Evolutionary conservation across 768 basidiomycete species (phyloP).

Genomic region (Leucocoprinus birnbaumii): DNA sequence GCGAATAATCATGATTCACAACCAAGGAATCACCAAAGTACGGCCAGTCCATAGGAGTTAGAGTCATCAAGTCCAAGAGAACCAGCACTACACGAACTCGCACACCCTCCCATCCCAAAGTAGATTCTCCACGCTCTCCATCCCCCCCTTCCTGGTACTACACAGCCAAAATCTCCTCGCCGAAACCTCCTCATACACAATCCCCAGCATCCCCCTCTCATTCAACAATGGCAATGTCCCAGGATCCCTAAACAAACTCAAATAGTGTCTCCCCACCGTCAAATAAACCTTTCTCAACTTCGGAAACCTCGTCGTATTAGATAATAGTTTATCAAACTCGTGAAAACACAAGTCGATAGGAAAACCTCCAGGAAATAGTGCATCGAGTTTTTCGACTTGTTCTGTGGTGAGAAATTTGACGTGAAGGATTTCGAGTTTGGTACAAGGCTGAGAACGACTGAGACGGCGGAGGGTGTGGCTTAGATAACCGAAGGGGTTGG

Average conservation of each 20-base stretch:
- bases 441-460: slow-evolving; percentile 4
- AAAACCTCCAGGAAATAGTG: slow-evolving; percentile 8
- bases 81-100: neutral
- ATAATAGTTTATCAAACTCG: slow-evolving; percentile 7
- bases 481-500: neutral
- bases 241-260: slow-evolving; percentile 2
- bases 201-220: slow-evolving; percentile 3
- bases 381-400: slow-evolving; percentile 8
- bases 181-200: slow-evolving; percentile 8
- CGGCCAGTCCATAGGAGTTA: too few species aligned
- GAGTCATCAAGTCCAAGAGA: too few species aligned
- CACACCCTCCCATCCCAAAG: slow-evolving; percentile 6
- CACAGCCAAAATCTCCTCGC: slow-evolving; percentile 3
- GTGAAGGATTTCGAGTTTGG: slow-evolving; percentile 1
- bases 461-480: slow-evolving; percentile 2
- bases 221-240: slow-evolving; percentile 5
- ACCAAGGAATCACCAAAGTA: too few species aligned
- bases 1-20: too few species aligned
- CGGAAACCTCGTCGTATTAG: slow-evolving; percentile 1
- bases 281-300: slow-evolving; percentile 7
- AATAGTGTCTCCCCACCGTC: slow-evolving; percentile 10
- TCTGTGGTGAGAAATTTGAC: slow-evolving; percentile 9
- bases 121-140: neutral
- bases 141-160: neutral
- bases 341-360: slow-evolving; percentile 7